Base-by-base conservation (phyloP, 805 yeast genomes). In the Candida oleophila region DNA sequence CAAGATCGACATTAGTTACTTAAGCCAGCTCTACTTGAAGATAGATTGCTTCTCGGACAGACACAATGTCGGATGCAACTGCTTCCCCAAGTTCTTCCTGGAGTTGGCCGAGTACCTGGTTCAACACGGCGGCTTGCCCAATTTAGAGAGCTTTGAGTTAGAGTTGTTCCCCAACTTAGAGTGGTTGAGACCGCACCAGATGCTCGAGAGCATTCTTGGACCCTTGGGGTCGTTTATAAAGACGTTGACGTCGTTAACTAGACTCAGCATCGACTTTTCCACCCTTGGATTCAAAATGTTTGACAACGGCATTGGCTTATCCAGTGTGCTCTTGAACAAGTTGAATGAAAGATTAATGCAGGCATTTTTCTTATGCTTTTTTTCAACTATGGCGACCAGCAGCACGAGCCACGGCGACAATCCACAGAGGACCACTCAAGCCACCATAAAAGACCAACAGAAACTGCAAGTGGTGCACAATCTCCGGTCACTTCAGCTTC, bases 251-350 rank as follows among this genome's bases (percentile, higher is more conserved):
- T 55, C 48, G n/a, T 46, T 68, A 25, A 33, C 57, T 5, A 44
- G 64, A 28, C 47, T 68, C 18, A 55, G 60, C 2, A 56, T 67
- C 32, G 71, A 66, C 48, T 62, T 66, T 46, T 59, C 68, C 3
- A 65, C 71, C 0, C 68, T 67, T 1, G 66, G 68, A 3, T 66
- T 64, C 50, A 68, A 68, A 48, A 68, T 66, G 69, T 66, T 65
- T 55, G 70, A 59, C 41, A 56, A 53, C 43, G 56, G 55, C n/a
- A 53, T 60, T 50, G 63, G 62, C 9, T 56, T 66, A 62, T 54
- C 69, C 15, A 60, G 64, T 32, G 18, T 33, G 18, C 49, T 60
- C n/a, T 54, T 68, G 44, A 66, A 67, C 49, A 55, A 64, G 47
- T 48, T 66, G 41, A 66, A 66, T 51, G 66, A 65, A 45, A 51